phyloP scores from a whole-genome alignment of 208 protist species.

The Crithidia fasciculata region DNA sequence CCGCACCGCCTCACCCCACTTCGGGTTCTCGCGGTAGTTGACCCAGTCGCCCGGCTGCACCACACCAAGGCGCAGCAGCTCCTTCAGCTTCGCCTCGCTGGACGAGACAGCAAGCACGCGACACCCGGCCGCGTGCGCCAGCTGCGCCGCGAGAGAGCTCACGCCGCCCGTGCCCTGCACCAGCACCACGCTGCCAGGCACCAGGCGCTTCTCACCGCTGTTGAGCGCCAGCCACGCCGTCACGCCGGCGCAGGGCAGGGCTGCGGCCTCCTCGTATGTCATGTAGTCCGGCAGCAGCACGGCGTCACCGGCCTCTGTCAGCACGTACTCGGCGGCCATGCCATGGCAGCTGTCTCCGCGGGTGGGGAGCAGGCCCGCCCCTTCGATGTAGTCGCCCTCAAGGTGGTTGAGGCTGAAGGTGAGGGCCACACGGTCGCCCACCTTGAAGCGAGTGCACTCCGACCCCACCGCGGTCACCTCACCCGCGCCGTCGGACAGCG shows the following conservation, averaged over 20 bases:
- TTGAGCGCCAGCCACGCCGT: constrained; percentile 39
- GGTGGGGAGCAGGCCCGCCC: constrained; percentile 25
- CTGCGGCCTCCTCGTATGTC: constrained; percentile 35
- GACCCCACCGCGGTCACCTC: constrained; percentile 26
- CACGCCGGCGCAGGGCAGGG: constrained; percentile 37
- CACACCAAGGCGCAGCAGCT: constrained; percentile 29
- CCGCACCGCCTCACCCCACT: constrained; percentile 33
- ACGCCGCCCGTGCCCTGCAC: constrained; percentile 47
- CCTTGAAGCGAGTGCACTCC: constrained; percentile 18
- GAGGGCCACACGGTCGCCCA: constrained; percentile 37
- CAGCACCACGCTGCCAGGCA: constrained; percentile 35
- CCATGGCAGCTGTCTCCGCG: constrained; percentile 30
- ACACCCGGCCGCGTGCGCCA: constrained; percentile 34
- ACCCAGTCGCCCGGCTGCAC: constrained; percentile 34
- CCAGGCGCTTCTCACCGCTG: constrained; percentile 28
- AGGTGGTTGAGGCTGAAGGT: constrained; percentile 16
- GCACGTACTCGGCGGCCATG: constrained; percentile 35
- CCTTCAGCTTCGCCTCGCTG: constrained; percentile 29
- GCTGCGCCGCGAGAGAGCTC: constrained; percentile 39
- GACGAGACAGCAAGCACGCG: constrained; percentile 38
- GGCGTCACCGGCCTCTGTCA: constrained; percentile 18
- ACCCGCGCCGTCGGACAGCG: constrained; percentile 33
- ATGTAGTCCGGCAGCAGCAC: constrained; percentile 29
- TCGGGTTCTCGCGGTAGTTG: constrained; percentile 34
- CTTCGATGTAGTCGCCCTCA: constrained; percentile 29